These are phyloP conservation scores for Saccharomyces pastorianus DNA, from an alignment of 1,139 yeast genomes.

Conservation along the genomic window DNA sequence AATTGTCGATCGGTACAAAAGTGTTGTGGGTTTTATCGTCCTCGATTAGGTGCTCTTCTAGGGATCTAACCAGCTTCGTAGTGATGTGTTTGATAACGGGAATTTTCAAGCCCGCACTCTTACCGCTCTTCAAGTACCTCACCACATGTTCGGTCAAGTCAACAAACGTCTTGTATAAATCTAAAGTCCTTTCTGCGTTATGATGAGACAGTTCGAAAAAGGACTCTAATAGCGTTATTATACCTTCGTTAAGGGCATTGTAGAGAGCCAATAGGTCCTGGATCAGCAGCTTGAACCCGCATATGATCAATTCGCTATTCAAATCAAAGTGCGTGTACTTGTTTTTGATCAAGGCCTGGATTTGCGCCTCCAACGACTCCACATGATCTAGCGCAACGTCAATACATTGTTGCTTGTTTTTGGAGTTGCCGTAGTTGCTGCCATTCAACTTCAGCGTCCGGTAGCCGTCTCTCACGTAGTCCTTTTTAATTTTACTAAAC, in stretches of 20 bases:
- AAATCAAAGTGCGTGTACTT: slow-evolving; percentile 59
- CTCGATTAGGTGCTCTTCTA: slow-evolving; percentile 59
- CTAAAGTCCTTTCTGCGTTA: slow-evolving; percentile 82
- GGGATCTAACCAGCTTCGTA: slow-evolving; percentile 75
- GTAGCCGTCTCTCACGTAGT: slow-evolving; percentile 70
- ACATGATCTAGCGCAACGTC: slow-evolving; percentile 45
- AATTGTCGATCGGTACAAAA: slow-evolving; percentile 10
- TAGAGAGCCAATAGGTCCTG: slow-evolving; percentile 78
- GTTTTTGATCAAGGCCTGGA: slow-evolving; percentile 66
- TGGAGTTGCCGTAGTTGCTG: background rate
- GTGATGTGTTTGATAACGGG: slow-evolving; percentile 98
- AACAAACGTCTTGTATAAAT: slow-evolving; percentile 76
- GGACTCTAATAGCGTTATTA: slow-evolving; percentile 82
- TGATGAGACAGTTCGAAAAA: slow-evolving; percentile 83
- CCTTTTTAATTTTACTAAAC: slow-evolving; percentile 54
- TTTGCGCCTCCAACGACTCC: slow-evolving; percentile 76
- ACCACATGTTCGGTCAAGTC: slow-evolving; percentile 83
- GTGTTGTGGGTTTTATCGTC: slow-evolving; percentile 14
- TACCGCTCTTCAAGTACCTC: slow-evolving; percentile 79
- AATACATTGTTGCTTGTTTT: background rate
- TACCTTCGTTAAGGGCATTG: slow-evolving; percentile 90
- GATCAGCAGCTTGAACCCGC: slow-evolving; percentile 78
- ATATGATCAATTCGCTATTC: slow-evolving; percentile 72
- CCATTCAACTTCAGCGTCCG: slow-evolving; percentile 38
- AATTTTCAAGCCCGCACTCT: slow-evolving; percentile 80